phyloP scores from a whole-genome alignment of 2,329 filamentous ascomycete genomes.

The Lasiodiplodia citricola region DNA sequence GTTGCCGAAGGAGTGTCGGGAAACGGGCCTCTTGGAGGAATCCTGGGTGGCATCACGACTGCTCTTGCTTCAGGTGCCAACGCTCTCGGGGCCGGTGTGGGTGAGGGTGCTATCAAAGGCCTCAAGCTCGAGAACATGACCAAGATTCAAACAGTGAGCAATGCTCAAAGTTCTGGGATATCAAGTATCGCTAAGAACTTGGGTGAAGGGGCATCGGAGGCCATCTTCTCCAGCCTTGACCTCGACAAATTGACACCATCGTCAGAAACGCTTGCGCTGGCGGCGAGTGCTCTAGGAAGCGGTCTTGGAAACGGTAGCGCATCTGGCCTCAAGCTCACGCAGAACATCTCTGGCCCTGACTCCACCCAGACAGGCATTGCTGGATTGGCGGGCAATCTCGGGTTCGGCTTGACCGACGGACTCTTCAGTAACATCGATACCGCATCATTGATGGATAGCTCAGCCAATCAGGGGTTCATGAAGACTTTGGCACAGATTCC shows the following conservation, averaged over 20 bases:
- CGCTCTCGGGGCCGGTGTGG: constrained; percentile 19
- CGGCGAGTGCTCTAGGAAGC: constrained; percentile 1
- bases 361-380: not conserved
- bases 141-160: not conserved
- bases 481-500: not conserved
- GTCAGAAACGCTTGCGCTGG: not conserved
- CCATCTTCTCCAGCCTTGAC: constrained; percentile 19
- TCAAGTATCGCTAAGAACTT: constrained; percentile 8
- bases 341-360: not conserved
- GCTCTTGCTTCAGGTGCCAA: constrained; percentile 9
- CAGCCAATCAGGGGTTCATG: constrained; percentile 7
- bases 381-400: constrained; percentile 10
- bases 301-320: constrained; percentile 18
- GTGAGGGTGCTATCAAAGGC: constrained; percentile 18
- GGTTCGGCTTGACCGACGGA: constrained; percentile 10
- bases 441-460: not conserved
- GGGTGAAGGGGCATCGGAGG: constrained; percentile 8
- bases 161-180: constrained; percentile 2
- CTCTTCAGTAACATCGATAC: constrained; percentile 19
- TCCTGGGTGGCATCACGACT: constrained; percentile 1
- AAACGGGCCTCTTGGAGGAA: not conserved
- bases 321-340: constrained; percentile 4
- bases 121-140: not conserved
- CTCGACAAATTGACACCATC: not conserved
- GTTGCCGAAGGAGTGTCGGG: constrained; percentile 2